Conservation (phyloP, 345 rosid genomes). For the Hibiscus mutabilis region DNA sequence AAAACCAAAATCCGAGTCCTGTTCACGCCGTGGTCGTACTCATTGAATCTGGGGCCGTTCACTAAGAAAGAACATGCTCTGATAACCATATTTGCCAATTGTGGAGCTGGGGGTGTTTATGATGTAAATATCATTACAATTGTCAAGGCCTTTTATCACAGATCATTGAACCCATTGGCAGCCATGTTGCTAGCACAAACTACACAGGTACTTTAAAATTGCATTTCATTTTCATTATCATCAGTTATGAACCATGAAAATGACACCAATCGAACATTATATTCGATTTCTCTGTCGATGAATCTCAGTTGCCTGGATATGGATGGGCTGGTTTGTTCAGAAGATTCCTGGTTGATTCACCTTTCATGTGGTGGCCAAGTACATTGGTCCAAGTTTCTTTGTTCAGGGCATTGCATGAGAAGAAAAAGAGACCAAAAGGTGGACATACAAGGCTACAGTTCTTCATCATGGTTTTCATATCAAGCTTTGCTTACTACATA, state of each 20-base stretch:
- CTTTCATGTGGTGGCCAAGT: conserved; percentile 94
- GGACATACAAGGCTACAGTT: conserved; percentile 57
- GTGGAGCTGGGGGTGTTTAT: conserved; percentile 26
- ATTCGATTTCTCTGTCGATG: neutral
- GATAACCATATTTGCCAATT: conserved; percentile 33
- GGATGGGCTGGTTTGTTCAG: conserved; percentile 83
- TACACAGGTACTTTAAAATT: conserved; percentile 42
- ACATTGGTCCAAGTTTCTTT: conserved; percentile 76
- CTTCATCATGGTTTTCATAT: conserved; percentile 46
- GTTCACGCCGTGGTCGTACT: conserved; percentile 31
- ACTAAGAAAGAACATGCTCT: conserved; percentile 40
- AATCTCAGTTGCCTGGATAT: conserved; percentile 62
- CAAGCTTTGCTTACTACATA: conserved; percentile 65
- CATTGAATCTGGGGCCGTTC: conserved; percentile 51
- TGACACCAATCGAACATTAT: too few species aligned
- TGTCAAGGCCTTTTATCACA: conserved; percentile 36
- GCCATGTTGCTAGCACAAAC: conserved; percentile 54
- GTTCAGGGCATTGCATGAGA: conserved; percentile 71
- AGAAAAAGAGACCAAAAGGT: conserved; percentile 42
- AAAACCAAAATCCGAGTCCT: conserved; percentile 15
- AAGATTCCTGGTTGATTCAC: conserved; percentile 60
- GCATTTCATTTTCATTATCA: neutral
- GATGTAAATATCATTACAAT: conserved; percentile 22
- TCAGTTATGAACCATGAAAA: neutral
- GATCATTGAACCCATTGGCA: conserved; percentile 19